Evolutionary conservation across 1,284 basidiomycete genomes (phyloP), one percentile per base, ranked within the genome.

Genomic region (Ustilago hordei): DNA sequence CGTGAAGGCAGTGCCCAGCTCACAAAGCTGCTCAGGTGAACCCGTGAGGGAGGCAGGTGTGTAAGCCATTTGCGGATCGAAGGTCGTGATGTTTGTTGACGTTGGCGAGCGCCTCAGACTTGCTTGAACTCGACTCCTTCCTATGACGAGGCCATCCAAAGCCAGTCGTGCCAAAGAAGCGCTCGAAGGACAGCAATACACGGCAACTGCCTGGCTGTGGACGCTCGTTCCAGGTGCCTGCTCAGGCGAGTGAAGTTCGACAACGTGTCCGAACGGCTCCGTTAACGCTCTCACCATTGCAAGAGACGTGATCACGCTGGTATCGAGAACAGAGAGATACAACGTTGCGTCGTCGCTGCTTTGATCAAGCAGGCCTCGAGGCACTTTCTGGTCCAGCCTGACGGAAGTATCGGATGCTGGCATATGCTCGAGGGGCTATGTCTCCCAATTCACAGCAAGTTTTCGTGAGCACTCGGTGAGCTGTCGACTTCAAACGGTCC

Each of bases 111-210:
- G 17, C 1, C 17, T 13, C 17, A 39, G 13, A 58, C 9, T 41
- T 8, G 70, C 70, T 43, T 50, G 55, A 13, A 73, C 36, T 39
- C 41, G 55, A 35, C 31, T 36, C 5, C 23, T 66, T 8, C 73
- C 73, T 2, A 75, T 52, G 17, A 58, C 17, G 6, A 75, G 43
- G 4, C 64, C 64, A 36, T 75, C 28, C 48, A 75, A 32, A 15
- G 73, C 55, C 17, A 64, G 55, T 19, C 32, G 53, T 3, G 73
- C 73, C 32, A 75, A 32, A 9, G 57, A 32, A n/a, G 73, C 64
- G 28, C 68, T 75, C 17, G 68, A 66, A 13, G 57, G 47, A 31
- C 73, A 75, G 41, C 68, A 75, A 36, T 70, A 75, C 4, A 28
- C 38, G 17, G 70, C 55, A 5, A 55, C 8, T 15, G 55, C 68